Conservation (phyloP, 1,284 basidiomycete species). For the Wolfiporia cocos region DNA sequence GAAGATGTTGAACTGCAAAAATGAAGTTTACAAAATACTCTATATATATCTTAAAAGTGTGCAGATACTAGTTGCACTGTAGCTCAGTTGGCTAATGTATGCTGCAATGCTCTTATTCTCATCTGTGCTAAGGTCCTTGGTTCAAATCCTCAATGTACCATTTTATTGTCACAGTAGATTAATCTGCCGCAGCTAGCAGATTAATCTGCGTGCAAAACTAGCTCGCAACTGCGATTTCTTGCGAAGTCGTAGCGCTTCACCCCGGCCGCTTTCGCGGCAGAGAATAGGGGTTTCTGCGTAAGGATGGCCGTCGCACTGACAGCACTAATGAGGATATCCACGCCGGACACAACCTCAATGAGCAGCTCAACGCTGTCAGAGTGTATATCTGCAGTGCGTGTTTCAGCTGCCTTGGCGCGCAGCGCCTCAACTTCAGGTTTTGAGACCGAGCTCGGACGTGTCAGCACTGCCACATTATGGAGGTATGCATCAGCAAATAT, state of each 20-base stretch:
- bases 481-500: not conserved
- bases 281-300: slow-evolving; percentile 10
- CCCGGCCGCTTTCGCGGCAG: slow-evolving; percentile 15
- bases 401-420: slow-evolving; percentile 10
- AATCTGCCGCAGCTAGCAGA: too few relatives aligned
- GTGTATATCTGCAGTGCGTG: slow-evolving; percentile 10
- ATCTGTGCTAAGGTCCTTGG: too few relatives aligned
- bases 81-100: too few relatives aligned
- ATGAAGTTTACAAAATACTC: too few relatives aligned
- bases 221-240: too few relatives aligned
- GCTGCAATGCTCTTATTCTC: too few relatives aligned
- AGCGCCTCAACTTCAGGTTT: slow-evolving; percentile 10
- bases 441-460: slow-evolving; percentile 9
- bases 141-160: too few relatives aligned
- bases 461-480: slow-evolving; percentile 4
- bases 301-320: slow-evolving; percentile 1
- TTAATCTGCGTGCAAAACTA: too few relatives aligned
- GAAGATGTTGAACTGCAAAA: too few relatives aligned
- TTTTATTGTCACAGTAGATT: too few relatives aligned
- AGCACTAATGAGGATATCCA: slow-evolving; percentile 14
- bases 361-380: slow-evolving; percentile 9
- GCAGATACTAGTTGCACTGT: too few relatives aligned
- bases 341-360: slow-evolving; percentile 7
- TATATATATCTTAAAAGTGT: too few relatives aligned
- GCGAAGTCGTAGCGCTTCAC: slow-evolving; percentile 15